These are phyloP conservation scores for Chaetomiaceae sp. DNA, from an alignment of 2,329 filamentous ascomycete species.

Conservation along the genomic window DNA sequence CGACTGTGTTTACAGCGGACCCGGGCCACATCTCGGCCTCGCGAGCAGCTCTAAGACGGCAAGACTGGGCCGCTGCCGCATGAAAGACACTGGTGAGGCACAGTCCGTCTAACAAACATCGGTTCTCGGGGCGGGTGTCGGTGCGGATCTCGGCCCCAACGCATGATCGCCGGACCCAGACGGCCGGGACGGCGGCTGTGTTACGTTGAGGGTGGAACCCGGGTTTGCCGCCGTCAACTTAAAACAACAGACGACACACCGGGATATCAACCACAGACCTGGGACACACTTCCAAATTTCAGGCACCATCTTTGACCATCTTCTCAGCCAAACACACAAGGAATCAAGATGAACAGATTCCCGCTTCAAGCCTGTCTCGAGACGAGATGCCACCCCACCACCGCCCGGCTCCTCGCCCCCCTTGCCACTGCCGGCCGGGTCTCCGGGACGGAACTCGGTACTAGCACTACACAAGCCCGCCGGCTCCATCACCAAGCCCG, in stretches of 20 bases:
- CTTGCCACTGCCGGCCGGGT: background rate
- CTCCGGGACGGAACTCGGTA: background rate
- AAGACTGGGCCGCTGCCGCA: too few species aligned
- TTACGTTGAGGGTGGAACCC: background rate
- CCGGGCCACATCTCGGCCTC: too few species aligned
- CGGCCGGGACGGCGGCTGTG: background rate
- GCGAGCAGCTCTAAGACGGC: too few species aligned
- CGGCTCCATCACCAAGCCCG: background rate
- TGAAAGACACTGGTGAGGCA: too few species aligned
- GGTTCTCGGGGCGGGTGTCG: conserved; percentile 7
- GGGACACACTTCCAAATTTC: too few species aligned
- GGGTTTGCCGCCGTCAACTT: background rate
- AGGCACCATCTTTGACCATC: background rate
- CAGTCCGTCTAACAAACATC: background rate
- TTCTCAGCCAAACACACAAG: background rate
- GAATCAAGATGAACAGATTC: conserved; percentile 5
- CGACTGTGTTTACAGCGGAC: too few species aligned
- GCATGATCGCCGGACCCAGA: background rate
- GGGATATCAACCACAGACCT: too few species aligned
- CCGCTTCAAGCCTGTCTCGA: background rate
- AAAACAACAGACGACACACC: background rate
- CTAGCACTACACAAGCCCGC: background rate
- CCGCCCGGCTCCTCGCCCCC: background rate
- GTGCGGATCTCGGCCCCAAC: conserved; percentile 6
- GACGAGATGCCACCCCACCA: conserved; percentile 5